These are phyloP conservation scores for Penicillium verrucosum DNA, from an alignment of 2,329 filamentous ascomycete genomes.

Conservation along the genomic window DNA sequence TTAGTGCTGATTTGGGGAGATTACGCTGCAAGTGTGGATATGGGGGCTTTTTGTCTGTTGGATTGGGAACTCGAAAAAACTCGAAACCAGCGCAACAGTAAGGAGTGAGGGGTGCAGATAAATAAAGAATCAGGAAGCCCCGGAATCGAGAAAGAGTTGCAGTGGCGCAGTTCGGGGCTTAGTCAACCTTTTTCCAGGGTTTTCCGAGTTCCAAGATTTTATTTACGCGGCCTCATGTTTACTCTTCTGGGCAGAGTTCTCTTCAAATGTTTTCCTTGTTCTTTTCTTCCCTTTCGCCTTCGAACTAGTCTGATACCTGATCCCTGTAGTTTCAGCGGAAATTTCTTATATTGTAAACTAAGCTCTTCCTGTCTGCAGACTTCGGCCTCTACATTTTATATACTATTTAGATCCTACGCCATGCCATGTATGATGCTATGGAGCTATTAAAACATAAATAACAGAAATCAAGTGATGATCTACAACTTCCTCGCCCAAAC, in stretches of 20 bases:
- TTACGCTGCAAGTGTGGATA: background rate
- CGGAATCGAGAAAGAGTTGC: background rate
- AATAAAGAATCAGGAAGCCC: background rate
- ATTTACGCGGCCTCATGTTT: slow-evolving; percentile 1
- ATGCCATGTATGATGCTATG: background rate
- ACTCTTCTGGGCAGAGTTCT: no score
- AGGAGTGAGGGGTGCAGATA: background rate
- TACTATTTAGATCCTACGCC: background rate
- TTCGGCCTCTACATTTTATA: background rate
- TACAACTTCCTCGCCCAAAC: no score
- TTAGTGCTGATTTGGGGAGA: slow-evolving; percentile 4
- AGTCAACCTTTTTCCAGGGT: background rate
- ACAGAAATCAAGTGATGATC: no score
- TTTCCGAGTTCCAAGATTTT: background rate
- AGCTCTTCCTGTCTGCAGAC: background rate
- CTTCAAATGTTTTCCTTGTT: no score
- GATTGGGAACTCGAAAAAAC: background rate
- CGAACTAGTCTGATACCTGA: background rate
- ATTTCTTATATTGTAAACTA: background rate
- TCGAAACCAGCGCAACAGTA: background rate
- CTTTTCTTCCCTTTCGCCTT: background rate
- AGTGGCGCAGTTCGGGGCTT: slow-evolving; percentile 3
- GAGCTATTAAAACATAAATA: background rate
- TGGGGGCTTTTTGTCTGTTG: background rate
- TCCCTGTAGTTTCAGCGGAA: background rate